These are phyloP conservation scores for Globisporangium paddicum DNA, from an alignment of 352 stramenopile genomes.

Conservation along the genomic window DNA sequence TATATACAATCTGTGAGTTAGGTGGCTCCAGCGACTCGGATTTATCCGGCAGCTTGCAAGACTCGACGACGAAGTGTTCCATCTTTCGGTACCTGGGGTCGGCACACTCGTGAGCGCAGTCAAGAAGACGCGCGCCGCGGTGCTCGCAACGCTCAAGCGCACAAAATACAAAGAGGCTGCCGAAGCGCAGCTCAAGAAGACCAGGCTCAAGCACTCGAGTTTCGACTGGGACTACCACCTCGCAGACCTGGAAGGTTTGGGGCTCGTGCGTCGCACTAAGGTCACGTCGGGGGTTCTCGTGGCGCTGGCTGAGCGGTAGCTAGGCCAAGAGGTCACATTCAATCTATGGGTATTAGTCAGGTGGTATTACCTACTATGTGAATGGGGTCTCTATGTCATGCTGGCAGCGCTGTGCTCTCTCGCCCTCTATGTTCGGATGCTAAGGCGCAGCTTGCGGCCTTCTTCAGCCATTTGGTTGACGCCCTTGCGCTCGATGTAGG, in stretches of 20 bases:
- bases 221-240: conserved; percentile 58
- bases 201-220: conserved; percentile 46
- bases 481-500: conserved; percentile 49
- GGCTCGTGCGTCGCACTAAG: conserved; percentile 41
- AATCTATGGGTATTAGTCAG: too few species aligned
- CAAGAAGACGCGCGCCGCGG: conserved; percentile 42
- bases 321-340: too few species aligned
- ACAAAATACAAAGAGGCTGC: conserved; percentile 58
- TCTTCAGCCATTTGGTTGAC: conserved; percentile 51
- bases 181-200: conserved; percentile 58
- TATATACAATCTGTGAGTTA: conserved; percentile 8
- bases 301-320: conserved; percentile 16
- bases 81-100: conserved; percentile 48
- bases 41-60: conserved; percentile 42
- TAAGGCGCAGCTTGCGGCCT: conserved; percentile 55
- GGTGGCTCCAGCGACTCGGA: conserved; percentile 39
- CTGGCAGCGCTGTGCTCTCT: neutral
- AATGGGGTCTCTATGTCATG: conserved; percentile 5
- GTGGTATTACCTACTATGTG: neutral
- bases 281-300: conserved; percentile 58
- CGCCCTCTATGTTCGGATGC: conserved; percentile 36
- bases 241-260: conserved; percentile 54
- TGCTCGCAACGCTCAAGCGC: conserved; percentile 43
- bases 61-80: conserved; percentile 43
- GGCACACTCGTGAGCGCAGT: conserved; percentile 53